Evolutionary conservation across 768 basidiomycete species (phyloP).

Genomic region (Suillus decipiens): DNA sequence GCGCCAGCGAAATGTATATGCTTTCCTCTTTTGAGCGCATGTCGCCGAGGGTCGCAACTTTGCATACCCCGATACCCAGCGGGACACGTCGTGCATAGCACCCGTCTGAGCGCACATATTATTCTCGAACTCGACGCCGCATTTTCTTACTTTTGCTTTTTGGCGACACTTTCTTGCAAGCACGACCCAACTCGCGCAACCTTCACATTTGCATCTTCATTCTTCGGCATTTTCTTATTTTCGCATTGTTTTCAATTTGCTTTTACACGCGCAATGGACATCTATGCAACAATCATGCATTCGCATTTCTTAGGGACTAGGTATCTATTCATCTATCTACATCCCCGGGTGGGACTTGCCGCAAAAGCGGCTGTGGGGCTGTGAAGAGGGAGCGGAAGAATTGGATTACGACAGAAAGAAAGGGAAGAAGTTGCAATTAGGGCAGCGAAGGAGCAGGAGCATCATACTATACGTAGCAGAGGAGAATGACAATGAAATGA

Average conservation of each 20-base stretch:
- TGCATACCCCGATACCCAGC: slow-evolving; percentile 18
- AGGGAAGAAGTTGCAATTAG: slow-evolving; percentile 14
- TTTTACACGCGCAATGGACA: slow-evolving; percentile 29
- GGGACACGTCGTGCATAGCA: slow-evolving; percentile 25
- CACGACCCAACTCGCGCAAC: slow-evolving; percentile 5
- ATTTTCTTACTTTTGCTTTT: slow-evolving; percentile 23
- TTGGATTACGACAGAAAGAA: slow-evolving; percentile 16
- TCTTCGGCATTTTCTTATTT: slow-evolving; percentile 30
- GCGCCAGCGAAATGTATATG: slow-evolving; percentile 27
- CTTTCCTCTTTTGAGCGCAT: slow-evolving; percentile 24
- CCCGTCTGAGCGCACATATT: slow-evolving; percentile 7
- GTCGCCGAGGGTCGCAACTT: slow-evolving; percentile 26
- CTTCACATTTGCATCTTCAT: slow-evolving; percentile 21
- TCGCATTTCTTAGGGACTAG: slow-evolving; percentile 28
- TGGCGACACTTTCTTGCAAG: slow-evolving; percentile 15
- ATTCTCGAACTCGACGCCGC: slow-evolving; percentile 14
- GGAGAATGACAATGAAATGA: slow-evolving; percentile 43
- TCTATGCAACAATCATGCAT: slow-evolving; percentile 14
- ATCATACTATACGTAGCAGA: slow-evolving; percentile 26
- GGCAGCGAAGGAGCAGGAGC: slow-evolving; percentile 27
- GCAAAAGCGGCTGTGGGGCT: neutral
- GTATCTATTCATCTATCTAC: slow-evolving; percentile 33
- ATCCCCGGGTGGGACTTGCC: slow-evolving; percentile 29
- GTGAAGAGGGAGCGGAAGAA: slow-evolving; percentile 8
- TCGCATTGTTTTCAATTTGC: slow-evolving; percentile 20